Percentiles rank a stretch among this genome's conserved stretches.
Conservation (phyloP, 306 rosid species). For the Vigna radiata region DNA sequence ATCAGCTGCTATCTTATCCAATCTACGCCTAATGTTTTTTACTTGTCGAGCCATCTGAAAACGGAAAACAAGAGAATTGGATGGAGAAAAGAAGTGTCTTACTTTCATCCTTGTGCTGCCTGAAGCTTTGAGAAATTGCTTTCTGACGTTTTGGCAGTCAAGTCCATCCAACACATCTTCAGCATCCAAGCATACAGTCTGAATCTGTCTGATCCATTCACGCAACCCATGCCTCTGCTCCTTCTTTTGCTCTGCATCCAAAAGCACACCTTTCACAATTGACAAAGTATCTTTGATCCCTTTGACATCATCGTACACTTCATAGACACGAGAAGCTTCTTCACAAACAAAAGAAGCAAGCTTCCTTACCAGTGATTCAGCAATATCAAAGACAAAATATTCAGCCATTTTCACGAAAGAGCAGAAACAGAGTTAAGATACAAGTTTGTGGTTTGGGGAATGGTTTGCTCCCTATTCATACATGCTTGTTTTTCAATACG, state of each 20-base stretch:
- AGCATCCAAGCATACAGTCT: not conserved
- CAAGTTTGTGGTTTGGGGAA: not conserved
- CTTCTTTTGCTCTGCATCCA: slow-evolving; percentile 40
- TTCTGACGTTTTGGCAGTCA: not conserved
- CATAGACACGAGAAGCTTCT: slow-evolving; percentile 28
- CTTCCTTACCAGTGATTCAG: slow-evolving; percentile 22
- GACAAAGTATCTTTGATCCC: slow-evolving; percentile 18
- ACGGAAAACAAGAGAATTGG: slow-evolving; percentile 30
- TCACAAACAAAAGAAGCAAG: slow-evolving; percentile 19
- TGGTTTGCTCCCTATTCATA: too few relatives aligned
- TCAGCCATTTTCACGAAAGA: slow-evolving; percentile 23
- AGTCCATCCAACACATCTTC: slow-evolving; percentile 26
- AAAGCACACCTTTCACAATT: slow-evolving; percentile 19
- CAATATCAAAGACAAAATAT: slow-evolving; percentile 2
- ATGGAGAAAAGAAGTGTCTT: slow-evolving; percentile 18
- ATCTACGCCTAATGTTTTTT: not conserved
- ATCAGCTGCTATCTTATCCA: slow-evolving; percentile 33
- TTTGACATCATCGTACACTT: slow-evolving; percentile 7
- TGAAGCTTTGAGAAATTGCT: not conserved
- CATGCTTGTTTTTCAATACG: too few relatives aligned
- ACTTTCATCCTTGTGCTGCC: slow-evolving; percentile 15
- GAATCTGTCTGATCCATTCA: slow-evolving; percentile 37
- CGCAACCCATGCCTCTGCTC: slow-evolving; percentile 27
- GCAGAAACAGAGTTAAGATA: not conserved
- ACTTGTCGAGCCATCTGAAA: slow-evolving; percentile 23